Conservation (phyloP, 129 eudicot genomes). For the Apium graveolens region DNA sequence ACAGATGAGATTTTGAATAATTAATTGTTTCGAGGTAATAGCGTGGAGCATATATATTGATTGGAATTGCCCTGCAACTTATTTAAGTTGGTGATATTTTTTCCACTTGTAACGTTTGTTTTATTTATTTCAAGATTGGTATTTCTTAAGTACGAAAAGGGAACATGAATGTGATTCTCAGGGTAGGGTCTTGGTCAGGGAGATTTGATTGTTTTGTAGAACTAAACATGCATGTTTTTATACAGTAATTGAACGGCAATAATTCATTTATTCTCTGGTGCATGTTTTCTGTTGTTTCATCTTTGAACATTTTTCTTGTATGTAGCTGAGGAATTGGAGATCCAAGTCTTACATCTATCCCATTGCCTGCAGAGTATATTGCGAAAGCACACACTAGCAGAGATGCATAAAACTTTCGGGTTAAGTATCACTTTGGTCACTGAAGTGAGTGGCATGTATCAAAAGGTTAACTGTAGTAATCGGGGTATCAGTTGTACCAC, state of each 20-base stretch:
- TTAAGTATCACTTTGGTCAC: not conserved
- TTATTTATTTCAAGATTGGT: constrained; percentile 30
- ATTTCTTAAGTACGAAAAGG: constrained; percentile 16
- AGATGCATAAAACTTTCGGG: too few relatives aligned
- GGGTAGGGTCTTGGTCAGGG: constrained; percentile 37
- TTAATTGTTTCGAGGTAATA: not conserved
- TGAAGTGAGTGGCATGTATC: not conserved
- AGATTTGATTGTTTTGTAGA: constrained; percentile 53
- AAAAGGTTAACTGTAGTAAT: not conserved
- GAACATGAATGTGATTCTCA: constrained; percentile 8
- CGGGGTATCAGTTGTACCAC: not conserved
- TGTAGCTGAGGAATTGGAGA: not conserved
- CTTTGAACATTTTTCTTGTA: not conserved
- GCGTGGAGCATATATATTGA: not conserved
- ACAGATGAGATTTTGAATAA: not conserved
- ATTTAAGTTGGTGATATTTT: not conserved
- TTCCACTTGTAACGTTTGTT: not conserved
- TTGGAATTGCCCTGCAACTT: constrained; percentile 10
- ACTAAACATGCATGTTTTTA: constrained; percentile 9
- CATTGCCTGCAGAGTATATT: not conserved
- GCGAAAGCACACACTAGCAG: too few relatives aligned
- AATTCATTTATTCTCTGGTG: not conserved
- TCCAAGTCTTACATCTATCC: not conserved
- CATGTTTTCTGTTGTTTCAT: not conserved
- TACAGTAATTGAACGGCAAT: not conserved